phyloP scores from a whole-genome alignment of 345 rosid species.

The Bruguiera parviflora region DNA sequence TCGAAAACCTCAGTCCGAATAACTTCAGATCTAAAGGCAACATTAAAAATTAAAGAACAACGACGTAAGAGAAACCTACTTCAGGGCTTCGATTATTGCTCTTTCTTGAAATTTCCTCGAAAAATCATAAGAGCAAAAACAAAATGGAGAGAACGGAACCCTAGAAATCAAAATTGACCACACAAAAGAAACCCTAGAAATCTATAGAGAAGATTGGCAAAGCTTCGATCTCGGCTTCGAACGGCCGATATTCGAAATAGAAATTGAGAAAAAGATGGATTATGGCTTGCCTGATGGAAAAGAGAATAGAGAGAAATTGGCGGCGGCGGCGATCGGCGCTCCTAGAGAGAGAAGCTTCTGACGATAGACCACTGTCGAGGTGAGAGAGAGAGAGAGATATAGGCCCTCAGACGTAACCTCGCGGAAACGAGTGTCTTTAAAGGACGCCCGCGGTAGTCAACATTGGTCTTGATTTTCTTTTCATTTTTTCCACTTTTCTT shows the following conservation, averaged over 20 bases:
- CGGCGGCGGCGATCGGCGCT: constrained; percentile 22
- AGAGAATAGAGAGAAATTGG: background rate
- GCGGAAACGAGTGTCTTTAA: background rate
- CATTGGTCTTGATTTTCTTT: background rate
- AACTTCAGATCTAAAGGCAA: constrained; percentile 17
- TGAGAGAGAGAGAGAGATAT: constrained; percentile 14
- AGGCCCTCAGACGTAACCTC: background rate
- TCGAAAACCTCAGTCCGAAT: constrained; percentile 16
- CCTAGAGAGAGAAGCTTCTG: constrained; percentile 13
- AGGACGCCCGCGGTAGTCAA: background rate
- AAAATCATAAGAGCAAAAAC: background rate
- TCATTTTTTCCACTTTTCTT: background rate
- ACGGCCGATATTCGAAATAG: too few species aligned
- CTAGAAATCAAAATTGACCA: constrained; percentile 3
- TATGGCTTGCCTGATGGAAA: constrained; percentile 30
- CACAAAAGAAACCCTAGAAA: constrained; percentile 7
- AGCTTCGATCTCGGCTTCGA: background rate
- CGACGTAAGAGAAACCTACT: background rate
- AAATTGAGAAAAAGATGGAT: background rate
- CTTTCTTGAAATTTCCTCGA: background rate
- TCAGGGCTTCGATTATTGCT: background rate
- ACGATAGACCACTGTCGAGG: background rate
- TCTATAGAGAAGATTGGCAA: background rate
- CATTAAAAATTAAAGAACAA: constrained; percentile 11
- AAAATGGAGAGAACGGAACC: constrained; percentile 6